phyloP scores from a whole-genome alignment of 805 yeast genomes.

The Saccharomycopsis oosterbeekiorum region DNA sequence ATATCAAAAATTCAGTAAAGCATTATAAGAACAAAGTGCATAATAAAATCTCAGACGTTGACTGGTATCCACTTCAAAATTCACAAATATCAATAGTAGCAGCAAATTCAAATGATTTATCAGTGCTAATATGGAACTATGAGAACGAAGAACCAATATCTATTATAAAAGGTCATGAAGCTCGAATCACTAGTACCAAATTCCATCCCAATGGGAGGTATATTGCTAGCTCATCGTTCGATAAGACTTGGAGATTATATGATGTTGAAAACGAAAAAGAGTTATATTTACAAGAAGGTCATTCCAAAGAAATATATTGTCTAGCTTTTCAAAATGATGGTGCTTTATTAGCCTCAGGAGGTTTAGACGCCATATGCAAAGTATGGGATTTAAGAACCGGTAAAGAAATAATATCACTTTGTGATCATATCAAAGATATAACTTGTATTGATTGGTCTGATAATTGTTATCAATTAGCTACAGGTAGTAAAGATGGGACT shows the following conservation, averaged over 20 bases:
- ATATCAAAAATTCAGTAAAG: constrained; percentile 20
- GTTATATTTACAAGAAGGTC: constrained; percentile 75
- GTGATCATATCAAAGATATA: constrained; percentile 65
- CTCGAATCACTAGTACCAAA: constrained; percentile 48
- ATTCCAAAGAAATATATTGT: constrained; percentile 58
- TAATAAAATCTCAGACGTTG: constrained; percentile 64
- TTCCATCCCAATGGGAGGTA: constrained; percentile 56
- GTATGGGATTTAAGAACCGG: constrained; percentile 89
- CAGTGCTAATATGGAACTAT: constrained; percentile 29
- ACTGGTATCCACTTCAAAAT: constrained; percentile 41
- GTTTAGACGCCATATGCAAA: constrained; percentile 61
- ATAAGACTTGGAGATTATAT: constrained; percentile 85
- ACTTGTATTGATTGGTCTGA: constrained; percentile 65
- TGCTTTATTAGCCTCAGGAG: constrained; percentile 62
- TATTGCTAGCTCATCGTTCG: constrained; percentile 67
- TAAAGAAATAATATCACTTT: constrained; percentile 42
- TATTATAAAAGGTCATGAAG: constrained; percentile 35
- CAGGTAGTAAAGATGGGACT: constrained; percentile 77
- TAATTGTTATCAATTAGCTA: constrained; percentile 66
- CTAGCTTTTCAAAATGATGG: constrained; percentile 70
- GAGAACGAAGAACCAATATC: constrained; percentile 21
- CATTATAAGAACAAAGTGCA: constrained; percentile 35
- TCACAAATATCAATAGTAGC: constrained; percentile 25
- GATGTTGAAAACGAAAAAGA: constrained; percentile 44
- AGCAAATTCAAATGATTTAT: constrained; percentile 37